A percentile compares a stretch with the other conserved stretches of the same genome.
Evolutionary conservation across 78 protist genomes (phyloP).

Genomic region (Polysphondylium violaceum): DNA sequence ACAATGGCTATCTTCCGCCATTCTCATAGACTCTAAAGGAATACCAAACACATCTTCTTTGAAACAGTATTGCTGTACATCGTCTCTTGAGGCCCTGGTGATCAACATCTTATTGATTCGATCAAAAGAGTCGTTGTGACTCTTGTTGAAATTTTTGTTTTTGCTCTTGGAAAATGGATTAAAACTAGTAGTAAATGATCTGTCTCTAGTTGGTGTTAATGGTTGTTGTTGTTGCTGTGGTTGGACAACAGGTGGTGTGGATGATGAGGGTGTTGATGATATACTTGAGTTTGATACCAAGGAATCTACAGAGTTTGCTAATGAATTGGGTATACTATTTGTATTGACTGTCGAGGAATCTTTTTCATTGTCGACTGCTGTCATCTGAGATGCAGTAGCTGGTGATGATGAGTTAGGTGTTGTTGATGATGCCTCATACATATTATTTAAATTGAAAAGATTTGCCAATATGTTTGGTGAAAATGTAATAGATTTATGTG

Average conservation of each 20-base stretch:
- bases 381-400: background rate
- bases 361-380: background rate
- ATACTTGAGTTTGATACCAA: too few species aligned
- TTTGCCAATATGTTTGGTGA: conserved; percentile 7
- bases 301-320: too few species aligned
- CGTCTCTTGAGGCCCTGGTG: conserved; percentile 13
- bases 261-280: too few species aligned
- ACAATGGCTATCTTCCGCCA: conserved; percentile 24
- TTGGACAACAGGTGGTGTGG: too few species aligned
- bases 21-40: conserved; percentile 36
- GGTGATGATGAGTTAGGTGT: conserved; percentile 15
- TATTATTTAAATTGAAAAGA: conserved; percentile 6
- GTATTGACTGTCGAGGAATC: too few species aligned
- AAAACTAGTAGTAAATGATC: conserved; percentile 35
- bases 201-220: conserved; percentile 18
- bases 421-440: too few species aligned
- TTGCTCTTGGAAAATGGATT: conserved; percentile 12
- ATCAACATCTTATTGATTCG: conserved; percentile 33
- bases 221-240: too few species aligned
- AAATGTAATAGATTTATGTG: conserved; percentile 38
- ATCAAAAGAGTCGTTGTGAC: conserved; percentile 31
- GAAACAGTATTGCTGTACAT: conserved; percentile 12
- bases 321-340: background rate
- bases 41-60: conserved; percentile 57
- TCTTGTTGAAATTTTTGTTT: conserved; percentile 2